These are phyloP conservation scores for Filosporella fistucella DNA, from an alignment of 495 filamentous ascomycete species.

Conservation along the genomic window DNA sequence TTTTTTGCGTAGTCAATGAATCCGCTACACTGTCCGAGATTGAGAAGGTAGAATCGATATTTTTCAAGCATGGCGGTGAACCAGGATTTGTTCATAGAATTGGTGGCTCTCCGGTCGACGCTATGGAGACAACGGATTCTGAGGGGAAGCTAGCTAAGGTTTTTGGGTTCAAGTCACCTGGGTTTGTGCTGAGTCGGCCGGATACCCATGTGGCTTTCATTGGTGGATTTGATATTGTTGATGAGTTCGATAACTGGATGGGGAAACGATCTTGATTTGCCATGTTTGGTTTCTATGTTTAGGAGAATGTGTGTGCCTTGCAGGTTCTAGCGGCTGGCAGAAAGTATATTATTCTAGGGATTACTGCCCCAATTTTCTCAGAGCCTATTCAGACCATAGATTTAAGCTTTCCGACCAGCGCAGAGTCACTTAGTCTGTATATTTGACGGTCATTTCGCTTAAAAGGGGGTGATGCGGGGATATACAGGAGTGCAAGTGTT, in stretches of 20 bases:
- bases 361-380: too few species aligned
- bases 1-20: conserved; percentile 21
- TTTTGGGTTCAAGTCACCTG: conserved; percentile 30
- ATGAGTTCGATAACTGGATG: conserved; percentile 23
- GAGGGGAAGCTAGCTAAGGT: conserved; percentile 26
- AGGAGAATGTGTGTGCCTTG: too few species aligned
- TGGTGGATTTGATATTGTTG: conserved; percentile 25
- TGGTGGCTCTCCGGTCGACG: neutral
- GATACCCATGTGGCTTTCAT: conserved; percentile 37
- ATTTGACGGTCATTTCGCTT: too few species aligned
- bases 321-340: too few species aligned
- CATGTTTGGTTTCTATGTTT: too few species aligned
- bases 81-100: conserved; percentile 1
- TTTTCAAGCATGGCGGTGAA: neutral
- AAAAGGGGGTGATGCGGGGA: too few species aligned
- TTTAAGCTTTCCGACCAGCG: too few species aligned
- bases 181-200: conserved; percentile 35
- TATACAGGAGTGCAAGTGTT: too few species aligned
- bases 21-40: conserved; percentile 17
- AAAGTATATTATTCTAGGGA: too few species aligned
- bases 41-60: neutral
- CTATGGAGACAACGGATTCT: conserved; percentile 21
- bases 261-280: neutral
- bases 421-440: too few species aligned
- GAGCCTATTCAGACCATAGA: too few species aligned